Percentiles rank a stretch among this genome's conserved stretches.
These are phyloP conservation scores for Macrophomina tecta DNA, from an alignment of 2,329 filamentous ascomycete genomes.

Conservation along the genomic window DNA sequence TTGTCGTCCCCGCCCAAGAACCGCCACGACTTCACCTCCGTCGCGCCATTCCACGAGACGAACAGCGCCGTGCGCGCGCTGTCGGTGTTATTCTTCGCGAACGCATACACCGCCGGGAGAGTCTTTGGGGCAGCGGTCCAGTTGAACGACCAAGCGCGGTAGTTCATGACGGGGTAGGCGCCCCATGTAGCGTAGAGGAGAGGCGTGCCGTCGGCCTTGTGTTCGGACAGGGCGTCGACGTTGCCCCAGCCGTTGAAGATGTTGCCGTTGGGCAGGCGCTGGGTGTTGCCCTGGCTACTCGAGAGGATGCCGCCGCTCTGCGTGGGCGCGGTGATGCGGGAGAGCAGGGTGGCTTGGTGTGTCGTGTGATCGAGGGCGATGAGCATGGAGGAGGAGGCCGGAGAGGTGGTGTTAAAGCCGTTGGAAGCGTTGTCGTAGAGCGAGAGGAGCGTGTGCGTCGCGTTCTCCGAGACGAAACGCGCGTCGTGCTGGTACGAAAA, in stretches of 20 bases:
- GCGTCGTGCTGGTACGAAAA: conserved; percentile 62
- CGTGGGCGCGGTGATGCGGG: conserved; percentile 23
- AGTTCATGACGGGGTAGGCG: conserved; percentile 37
- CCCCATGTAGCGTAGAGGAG: conserved; percentile 61
- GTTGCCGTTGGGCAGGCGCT: conserved; percentile 60
- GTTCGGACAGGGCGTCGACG: conserved; percentile 49
- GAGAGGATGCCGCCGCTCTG: conserved; percentile 48
- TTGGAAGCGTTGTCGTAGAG: conserved; percentile 63
- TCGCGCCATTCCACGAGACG: conserved; percentile 29
- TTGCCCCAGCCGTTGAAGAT: conserved; percentile 64
- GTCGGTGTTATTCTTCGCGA: conserved; percentile 36
- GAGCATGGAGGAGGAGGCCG: conserved; percentile 32
- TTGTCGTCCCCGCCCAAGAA: conserved; percentile 19
- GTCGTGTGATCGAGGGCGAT: conserved; percentile 19
- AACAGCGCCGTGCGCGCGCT: conserved; percentile 32
- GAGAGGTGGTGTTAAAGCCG: conserved; percentile 49
- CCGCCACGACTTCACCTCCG: conserved; percentile 22
- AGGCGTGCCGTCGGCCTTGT: conserved; percentile 53
- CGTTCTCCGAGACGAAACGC: conserved; percentile 53
- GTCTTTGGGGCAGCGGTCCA: conserved; percentile 26
- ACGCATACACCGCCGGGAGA: conserved; percentile 21
- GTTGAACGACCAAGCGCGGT: conserved; percentile 28
- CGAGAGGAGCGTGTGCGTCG: conserved; percentile 57
- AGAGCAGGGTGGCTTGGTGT: conserved; percentile 28
- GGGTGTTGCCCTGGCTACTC: conserved; percentile 60